Evolutionary conservation across 352 stramenopile species (phyloP).

Genomic region (Thalassiosira delicatula): DNA sequence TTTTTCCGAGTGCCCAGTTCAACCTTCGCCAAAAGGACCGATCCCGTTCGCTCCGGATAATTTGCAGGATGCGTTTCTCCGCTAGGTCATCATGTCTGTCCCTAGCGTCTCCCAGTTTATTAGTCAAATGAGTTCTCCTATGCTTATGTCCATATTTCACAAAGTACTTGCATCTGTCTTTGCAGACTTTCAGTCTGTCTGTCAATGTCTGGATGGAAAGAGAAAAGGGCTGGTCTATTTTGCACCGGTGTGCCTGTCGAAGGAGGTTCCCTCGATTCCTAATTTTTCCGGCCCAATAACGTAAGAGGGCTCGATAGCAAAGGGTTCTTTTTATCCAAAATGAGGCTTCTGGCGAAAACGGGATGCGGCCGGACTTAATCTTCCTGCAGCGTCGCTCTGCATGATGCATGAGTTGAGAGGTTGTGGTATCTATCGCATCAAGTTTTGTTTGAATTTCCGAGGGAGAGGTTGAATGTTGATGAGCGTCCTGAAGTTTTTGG

Average conservation of each 20-base stretch:
- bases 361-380: slow-evolving; percentile 23
- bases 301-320: slow-evolving; percentile 12
- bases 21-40: slow-evolving; percentile 15
- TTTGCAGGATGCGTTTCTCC: slow-evolving; percentile 16
- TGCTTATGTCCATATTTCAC: slow-evolving; percentile 4
- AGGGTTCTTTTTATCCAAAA: slow-evolving; percentile 19
- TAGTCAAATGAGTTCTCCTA: slow-evolving; percentile 7
- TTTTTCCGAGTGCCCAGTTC: slow-evolving; percentile 11
- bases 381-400: slow-evolving; percentile 42
- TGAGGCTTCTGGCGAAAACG: slow-evolving; percentile 19
- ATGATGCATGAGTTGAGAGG: slow-evolving; percentile 8
- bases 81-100: not conserved
- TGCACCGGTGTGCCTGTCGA: not conserved
- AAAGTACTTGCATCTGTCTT: slow-evolving; percentile 27
- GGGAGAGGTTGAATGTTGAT: not conserved
- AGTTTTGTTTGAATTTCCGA: not conserved
- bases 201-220: not conserved
- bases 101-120: slow-evolving; percentile 4
- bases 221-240: slow-evolving; percentile 6
- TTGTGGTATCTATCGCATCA: slow-evolving; percentile 10
- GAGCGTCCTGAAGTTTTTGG: not conserved
- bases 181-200: not conserved
- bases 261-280: slow-evolving; percentile 22
- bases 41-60: slow-evolving; percentile 27
- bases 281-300: not conserved